A percentile compares a stretch with the other conserved stretches of the same genome.
Conservation (phyloP, 176 grass and related monocot genomes). For the Zoysia pacifica region DNA sequence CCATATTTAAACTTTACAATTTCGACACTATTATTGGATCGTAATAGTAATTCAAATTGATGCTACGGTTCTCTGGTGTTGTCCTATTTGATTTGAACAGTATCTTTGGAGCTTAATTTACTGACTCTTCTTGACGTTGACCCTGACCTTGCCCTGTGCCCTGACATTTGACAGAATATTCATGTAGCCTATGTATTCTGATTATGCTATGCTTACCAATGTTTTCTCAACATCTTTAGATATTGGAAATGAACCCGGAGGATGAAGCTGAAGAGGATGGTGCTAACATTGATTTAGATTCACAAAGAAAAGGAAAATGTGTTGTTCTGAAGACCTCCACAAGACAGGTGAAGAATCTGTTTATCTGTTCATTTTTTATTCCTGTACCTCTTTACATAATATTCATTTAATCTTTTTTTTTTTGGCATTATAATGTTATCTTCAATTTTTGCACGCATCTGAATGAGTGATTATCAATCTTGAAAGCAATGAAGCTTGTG, state of each 20-base stretch:
- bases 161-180: not conserved
- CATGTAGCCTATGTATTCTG: not conserved
- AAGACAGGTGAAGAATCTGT: slow-evolving; percentile 52
- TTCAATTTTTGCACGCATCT: not conserved
- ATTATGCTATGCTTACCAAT: not conserved
- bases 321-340: slow-evolving; percentile 87
- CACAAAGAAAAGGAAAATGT: slow-evolving; percentile 92
- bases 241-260: slow-evolving; percentile 94
- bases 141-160: not conserved
- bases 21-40: not conserved
- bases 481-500: not conserved
- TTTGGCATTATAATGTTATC: not conserved
- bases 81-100: not conserved
- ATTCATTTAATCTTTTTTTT: not conserved
- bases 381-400: not conserved
- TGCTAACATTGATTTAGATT: slow-evolving; percentile 91
- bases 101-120: slow-evolving; percentile 11
- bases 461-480: not conserved
- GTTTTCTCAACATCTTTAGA: slow-evolving; percentile 50
- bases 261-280: slow-evolving; percentile 89
- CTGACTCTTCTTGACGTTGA: not conserved
- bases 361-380: not conserved
- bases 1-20: not conserved
- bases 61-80: not conserved
- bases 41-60: not conserved